These are phyloP conservation scores for Yamadazyma insecticola DNA, from an alignment of 805 yeast genomes.

Conservation along the genomic window DNA sequence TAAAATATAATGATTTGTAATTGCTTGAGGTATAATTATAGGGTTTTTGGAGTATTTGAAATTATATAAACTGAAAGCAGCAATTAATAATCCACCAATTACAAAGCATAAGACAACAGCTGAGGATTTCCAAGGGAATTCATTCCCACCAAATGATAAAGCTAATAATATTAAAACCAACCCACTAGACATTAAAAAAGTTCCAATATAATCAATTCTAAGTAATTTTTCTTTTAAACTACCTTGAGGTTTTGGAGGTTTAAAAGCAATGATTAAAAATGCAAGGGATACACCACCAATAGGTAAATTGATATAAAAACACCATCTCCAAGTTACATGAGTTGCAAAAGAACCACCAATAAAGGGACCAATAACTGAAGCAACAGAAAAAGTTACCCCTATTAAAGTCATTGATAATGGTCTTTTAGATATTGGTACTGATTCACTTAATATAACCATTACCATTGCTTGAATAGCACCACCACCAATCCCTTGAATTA, in stretches of 20 bases:
- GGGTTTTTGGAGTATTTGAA: constrained; percentile 42
- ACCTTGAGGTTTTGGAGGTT: constrained; percentile 45
- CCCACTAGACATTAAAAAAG: constrained; percentile 37
- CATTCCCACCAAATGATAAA: constrained; percentile 51
- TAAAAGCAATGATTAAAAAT: constrained; percentile 35
- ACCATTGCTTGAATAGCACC: constrained; percentile 60
- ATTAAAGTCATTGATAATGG: constrained; percentile 35
- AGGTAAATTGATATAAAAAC: constrained; percentile 67
- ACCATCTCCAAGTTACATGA: constrained; percentile 69
- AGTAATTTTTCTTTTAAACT: constrained; percentile 31
- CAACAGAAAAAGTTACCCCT: constrained; percentile 43
- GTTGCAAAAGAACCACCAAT: constrained; percentile 64
- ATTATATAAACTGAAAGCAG: constrained; percentile 36
- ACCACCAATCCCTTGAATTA: constrained; percentile 67
- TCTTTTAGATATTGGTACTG: constrained; percentile 41
- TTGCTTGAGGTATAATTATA: constrained; percentile 39
- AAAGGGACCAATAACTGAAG: constrained; percentile 58
- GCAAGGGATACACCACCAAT: constrained; percentile 50
- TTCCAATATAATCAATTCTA: constrained; percentile 48
- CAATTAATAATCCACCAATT: constrained; percentile 37
- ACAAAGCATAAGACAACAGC: constrained; percentile 46
- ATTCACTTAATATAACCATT: constrained; percentile 53
- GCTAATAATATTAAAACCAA: constrained; percentile 44
- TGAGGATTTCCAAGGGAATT: constrained; percentile 52
- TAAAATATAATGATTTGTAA: constrained; percentile 30